Base-by-base conservation (phyloP, 345 rosid species). In the Salix brachista region DNA sequence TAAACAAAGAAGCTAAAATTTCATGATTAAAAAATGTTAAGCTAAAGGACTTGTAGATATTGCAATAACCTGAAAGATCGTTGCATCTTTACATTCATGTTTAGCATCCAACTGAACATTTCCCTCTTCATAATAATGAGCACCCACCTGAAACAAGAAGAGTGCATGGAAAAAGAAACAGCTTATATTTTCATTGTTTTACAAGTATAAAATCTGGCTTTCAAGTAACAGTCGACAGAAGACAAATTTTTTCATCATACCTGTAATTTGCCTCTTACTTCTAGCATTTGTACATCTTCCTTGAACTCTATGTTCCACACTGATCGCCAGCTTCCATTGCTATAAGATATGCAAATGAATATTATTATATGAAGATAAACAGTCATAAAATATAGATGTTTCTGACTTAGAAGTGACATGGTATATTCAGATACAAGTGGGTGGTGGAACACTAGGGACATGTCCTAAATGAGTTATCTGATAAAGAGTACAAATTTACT, bases 51-150 rank as follows among this genome's bases (percentile, higher is more conserved):
- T 14, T 36, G 3, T 41, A n/a, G 5, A 21, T 60, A n/a, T 26
- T 37, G 76, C 1, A 64, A 28, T 52, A 54, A 95, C 99, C 97
- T 93, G 99, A 86, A 96, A 87, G 10, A 93, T 83, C 50, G 98
- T 90, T 28, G 91, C 86, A 83, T 96, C 97, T 82, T 87, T 82
- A 77, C 93, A 91, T 75, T 93, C 98, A 77, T 94, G 90, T 78
- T 88, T 88, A 58, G 99, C 92, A 79, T 92, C 97, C 86, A 94
- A 84, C 81, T 96, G 97, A 77, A 96, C 99, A 88, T 96, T 96
- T 75, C 99, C 98, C 87, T 96, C 98, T 81, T 96, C 99, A 81
- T 94, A 96, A 84, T 94, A 96, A 85, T 96, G 99, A 41, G 98
- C 98, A 37, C 86, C 94, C 79, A 96, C 99, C 99, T 93, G 86